Percentiles rank a stretch among this genome's conserved stretches.
phyloP scores from a whole-genome alignment of 2,329 filamentous ascomycete genomes.

The Ceratocystis huliohia region DNA sequence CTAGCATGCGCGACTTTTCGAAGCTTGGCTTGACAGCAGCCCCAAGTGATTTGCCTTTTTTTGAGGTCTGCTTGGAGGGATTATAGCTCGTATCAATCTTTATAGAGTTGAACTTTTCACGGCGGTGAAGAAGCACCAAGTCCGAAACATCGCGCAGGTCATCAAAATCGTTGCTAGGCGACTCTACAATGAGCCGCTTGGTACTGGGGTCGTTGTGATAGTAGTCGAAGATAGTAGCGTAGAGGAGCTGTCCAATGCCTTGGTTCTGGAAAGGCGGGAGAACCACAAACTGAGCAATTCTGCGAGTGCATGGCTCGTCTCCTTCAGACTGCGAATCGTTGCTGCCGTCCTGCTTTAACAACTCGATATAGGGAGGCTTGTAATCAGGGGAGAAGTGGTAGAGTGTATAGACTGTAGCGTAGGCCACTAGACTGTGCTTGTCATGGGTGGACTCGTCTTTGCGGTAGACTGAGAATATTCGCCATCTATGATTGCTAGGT shows the following conservation, averaged over 20 bases:
- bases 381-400: constrained; percentile 48
- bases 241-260: constrained; percentile 69
- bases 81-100: constrained; percentile 40
- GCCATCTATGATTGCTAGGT: constrained; percentile 61
- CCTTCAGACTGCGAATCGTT: constrained; percentile 21
- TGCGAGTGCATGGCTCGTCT: constrained; percentile 51
- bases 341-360: too few relatives aligned
- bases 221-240: constrained; percentile 61
- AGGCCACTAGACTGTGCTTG: constrained; percentile 72
- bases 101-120: constrained; percentile 45
- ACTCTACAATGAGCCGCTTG: constrained; percentile 80
- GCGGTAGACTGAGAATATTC: constrained; percentile 54
- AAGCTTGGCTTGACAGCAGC: constrained; percentile 14
- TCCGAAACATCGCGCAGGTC: constrained; percentile 66
- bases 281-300: constrained; percentile 88
- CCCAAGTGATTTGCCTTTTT: constrained; percentile 15
- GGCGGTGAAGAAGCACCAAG: constrained; percentile 47
- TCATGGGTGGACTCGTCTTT: constrained; percentile 25
- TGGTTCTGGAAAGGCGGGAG: constrained; percentile 74
- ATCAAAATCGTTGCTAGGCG: constrained; percentile 79
- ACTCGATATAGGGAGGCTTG: constrained; percentile 24
- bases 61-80: constrained; percentile 36
- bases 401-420: constrained; percentile 80
- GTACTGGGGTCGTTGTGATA: constrained; percentile 56
- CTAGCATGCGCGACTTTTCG: constrained; percentile 23